Conservation (phyloP, 2,329 filamentous ascomycete species). For the Aspergillus neoniger region DNA sequence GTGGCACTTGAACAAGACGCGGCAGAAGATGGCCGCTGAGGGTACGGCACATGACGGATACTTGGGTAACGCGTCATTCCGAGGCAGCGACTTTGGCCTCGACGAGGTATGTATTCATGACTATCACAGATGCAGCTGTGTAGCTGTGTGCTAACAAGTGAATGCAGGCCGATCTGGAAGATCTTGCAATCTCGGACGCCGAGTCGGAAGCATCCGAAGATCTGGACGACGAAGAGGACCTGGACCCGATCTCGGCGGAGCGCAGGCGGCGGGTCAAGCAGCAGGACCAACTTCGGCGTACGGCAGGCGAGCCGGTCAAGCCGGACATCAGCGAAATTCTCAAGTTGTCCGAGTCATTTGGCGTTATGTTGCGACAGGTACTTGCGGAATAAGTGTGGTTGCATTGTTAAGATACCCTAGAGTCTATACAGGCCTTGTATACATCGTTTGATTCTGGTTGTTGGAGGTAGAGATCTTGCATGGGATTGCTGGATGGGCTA, state of each 20-base stretch:
- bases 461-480: slow-evolving; percentile 1
- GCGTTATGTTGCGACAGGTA: slow-evolving; percentile 78
- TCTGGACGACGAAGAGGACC: slow-evolving; percentile 72
- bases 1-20: slow-evolving; percentile 97
- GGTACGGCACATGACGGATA: slow-evolving; percentile 55
- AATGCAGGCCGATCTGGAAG: slow-evolving; percentile 72
- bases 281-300: slow-evolving; percentile 77
- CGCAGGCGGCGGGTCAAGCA: slow-evolving; percentile 72
- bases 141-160: background rate
- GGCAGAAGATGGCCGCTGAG: slow-evolving; percentile 97
- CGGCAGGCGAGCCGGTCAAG: slow-evolving; percentile 81
- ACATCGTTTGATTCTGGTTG: slow-evolving; percentile 4
- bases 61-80: slow-evolving; percentile 63
- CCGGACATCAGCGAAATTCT: slow-evolving; percentile 76
- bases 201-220: slow-evolving; percentile 65
- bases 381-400: slow-evolving; percentile 64
- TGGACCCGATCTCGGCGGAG: slow-evolving; percentile 87
- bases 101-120: slow-evolving; percentile 61
- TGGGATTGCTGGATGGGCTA: slow-evolving; percentile 10
- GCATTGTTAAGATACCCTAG: slow-evolving; percentile 21
- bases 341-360: slow-evolving; percentile 76
- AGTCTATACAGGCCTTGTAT: slow-evolving; percentile 11
- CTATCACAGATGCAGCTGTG: background rate
- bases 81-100: slow-evolving; percentile 83
- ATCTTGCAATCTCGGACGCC: slow-evolving; percentile 77